A percentile compares a stretch with the other conserved stretches of the same genome.
Evolutionary conservation across 208 protist genomes (phyloP).

Genomic region (Trypanosoma lewisi): DNA sequence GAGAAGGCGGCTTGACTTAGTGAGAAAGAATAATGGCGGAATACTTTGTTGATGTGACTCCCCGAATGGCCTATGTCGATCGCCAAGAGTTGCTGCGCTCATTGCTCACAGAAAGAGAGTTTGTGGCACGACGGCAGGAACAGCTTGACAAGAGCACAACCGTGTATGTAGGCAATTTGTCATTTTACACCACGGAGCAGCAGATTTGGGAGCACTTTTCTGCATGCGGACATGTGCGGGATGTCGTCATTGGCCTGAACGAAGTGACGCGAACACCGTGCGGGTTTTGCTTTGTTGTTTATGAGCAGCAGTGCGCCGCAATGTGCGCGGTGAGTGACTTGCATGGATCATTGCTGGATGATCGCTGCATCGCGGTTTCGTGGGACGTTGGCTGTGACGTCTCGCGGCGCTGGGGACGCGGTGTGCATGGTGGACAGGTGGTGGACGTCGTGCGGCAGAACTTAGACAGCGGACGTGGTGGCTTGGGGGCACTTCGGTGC

Average conservation of each 20-base stretch:
- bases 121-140: conserved; percentile 60
- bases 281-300: conserved; percentile 99
- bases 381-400: conserved; percentile 87
- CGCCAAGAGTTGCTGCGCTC: conserved; percentile 76
- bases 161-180: conserved; percentile 98
- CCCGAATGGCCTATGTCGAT: conserved; percentile 83
- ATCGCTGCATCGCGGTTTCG: conserved; percentile 74
- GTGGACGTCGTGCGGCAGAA: conserved; percentile 92
- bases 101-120: conserved; percentile 62
- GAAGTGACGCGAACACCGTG: conserved; percentile 93
- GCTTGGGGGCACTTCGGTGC: conserved; percentile 76
- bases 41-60: conserved; percentile 56
- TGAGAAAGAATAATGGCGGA: conserved; percentile 35
- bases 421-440: conserved; percentile 88
- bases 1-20: neutral
- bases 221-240: conserved; percentile 92
- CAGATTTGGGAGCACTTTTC: conserved; percentile 96
- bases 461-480: conserved; percentile 90
- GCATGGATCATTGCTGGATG: conserved; percentile 71
- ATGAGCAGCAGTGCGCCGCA: conserved; percentile 88
- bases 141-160: conserved; percentile 77
- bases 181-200: conserved; percentile 97
- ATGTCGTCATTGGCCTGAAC: conserved; percentile 98
- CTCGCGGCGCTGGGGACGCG: conserved; percentile 81
- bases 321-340: conserved; percentile 88